Percentiles rank a stretch among this genome's conserved stretches.
Conservation (phyloP, 2,329 filamentous ascomycete species). For the Fusarium mangiferae region DNA sequence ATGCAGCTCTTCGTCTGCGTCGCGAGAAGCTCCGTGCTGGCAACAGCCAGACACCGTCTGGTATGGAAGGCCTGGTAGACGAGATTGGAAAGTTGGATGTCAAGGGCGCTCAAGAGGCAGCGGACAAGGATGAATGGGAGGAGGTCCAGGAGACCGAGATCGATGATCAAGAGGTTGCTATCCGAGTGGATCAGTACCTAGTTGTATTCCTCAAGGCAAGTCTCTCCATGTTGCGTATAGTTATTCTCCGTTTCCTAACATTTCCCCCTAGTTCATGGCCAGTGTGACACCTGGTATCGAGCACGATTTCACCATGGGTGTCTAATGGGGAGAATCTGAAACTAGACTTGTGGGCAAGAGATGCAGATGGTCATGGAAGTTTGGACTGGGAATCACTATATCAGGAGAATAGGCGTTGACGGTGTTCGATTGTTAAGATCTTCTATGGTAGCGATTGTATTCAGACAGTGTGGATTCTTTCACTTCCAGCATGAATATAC, state of each 20-base stretch:
- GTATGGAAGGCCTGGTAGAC: conserved; percentile 88
- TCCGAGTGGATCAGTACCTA: conserved; percentile 88
- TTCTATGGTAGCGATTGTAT: not conserved
- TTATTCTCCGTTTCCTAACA: not conserved
- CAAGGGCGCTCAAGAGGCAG: conserved; percentile 61
- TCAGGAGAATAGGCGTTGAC: conserved; percentile 31
- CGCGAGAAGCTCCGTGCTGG: conserved; percentile 78
- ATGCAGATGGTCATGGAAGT: not conserved
- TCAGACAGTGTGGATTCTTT: conserved; percentile 25
- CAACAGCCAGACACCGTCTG: conserved; percentile 48
- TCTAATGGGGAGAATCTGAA: conserved; percentile 14
- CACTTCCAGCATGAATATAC: conserved; percentile 12
- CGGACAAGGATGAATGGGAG: conserved; percentile 72
- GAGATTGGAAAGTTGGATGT: conserved; percentile 76
- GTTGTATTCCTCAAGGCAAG: conserved; percentile 86
- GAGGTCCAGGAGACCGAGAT: conserved; percentile 69
- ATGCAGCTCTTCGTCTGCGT: conserved; percentile 89
- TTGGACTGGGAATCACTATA: conserved; percentile 8
- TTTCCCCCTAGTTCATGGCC: conserved; percentile 76
- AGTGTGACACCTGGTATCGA: conserved; percentile 91
- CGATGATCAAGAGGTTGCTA: conserved; percentile 79
- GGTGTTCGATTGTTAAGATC: conserved; percentile 30
- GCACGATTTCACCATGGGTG: conserved; percentile 42
- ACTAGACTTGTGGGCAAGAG: not conserved
- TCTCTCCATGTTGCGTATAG: not conserved